Conservation (phyloP, 179 eudicot genomes). For the Amaranthus tricolor region DNA sequence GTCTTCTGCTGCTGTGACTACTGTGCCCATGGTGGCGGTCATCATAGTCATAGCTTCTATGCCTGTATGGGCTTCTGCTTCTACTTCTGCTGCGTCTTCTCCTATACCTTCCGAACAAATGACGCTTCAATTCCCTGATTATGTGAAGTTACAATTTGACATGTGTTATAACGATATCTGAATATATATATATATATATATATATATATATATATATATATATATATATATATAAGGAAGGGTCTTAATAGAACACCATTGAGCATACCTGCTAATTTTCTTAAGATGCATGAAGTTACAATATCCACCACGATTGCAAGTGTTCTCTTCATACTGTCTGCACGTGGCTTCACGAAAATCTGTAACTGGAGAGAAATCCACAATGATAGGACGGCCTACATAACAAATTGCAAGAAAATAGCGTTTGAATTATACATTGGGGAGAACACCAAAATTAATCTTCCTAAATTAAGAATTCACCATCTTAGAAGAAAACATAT, state of each 20-base stretch:
- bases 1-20: slow-evolving; percentile 34
- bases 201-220: no score
- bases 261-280: slow-evolving; percentile 52
- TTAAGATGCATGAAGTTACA: slow-evolving; percentile 78
- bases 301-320: slow-evolving; percentile 77
- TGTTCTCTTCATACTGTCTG: slow-evolving; percentile 72
- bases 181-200: no score
- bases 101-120: slow-evolving; percentile 36
- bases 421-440: background rate
- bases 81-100: slow-evolving; percentile 31
- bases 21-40: slow-evolving; percentile 35
- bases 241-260: background rate
- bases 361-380: slow-evolving; percentile 72
- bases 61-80: slow-evolving; percentile 38
- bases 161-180: background rate
- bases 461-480: background rate
- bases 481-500: slow-evolving; percentile 18
- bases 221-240: background rate
- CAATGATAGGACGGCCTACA: slow-evolving; percentile 68
- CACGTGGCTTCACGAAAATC: slow-evolving; percentile 78
- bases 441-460: background rate
- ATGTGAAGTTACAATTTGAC: background rate
- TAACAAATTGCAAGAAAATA: slow-evolving; percentile 1
- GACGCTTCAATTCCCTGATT: slow-evolving; percentile 37
- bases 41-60: slow-evolving; percentile 36